Evolutionary conservation across 257 asterid species (phyloP).

Genomic region (Nicotiana tabacum): DNA sequence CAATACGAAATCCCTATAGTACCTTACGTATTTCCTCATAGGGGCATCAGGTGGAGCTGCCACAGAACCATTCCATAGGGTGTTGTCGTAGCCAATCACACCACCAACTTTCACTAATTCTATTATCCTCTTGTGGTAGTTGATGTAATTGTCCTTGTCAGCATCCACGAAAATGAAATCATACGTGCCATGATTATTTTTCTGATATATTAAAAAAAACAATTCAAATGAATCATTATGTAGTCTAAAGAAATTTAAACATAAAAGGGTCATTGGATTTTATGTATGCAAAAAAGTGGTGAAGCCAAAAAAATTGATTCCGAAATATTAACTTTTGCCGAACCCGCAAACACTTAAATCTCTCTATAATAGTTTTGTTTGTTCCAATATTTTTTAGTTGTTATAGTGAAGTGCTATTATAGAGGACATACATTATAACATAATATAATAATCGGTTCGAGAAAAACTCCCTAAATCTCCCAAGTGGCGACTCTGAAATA

Average conservation of each 20-base stretch:
- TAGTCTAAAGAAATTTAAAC: background rate
- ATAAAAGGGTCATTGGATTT: too few relatives aligned
- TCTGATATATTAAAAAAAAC: conserved; percentile 10
- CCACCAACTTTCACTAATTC: conserved; percentile 83
- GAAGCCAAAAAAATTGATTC: too few relatives aligned
- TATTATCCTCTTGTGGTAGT: conserved; percentile 74
- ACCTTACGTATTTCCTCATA: conserved; percentile 67
- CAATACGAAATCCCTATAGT: conserved; percentile 67
- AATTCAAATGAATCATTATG: background rate
- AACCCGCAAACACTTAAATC: too few relatives aligned
- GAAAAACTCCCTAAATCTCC: too few relatives aligned
- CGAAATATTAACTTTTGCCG: too few relatives aligned
- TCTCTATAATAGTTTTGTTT: too few relatives aligned
- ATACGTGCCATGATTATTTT: conserved; percentile 46
- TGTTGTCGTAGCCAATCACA: conserved; percentile 84
- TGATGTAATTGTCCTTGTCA: conserved; percentile 78
- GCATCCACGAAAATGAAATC: conserved; percentile 91
- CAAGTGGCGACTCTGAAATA: too few relatives aligned
- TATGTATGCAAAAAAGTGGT: too few relatives aligned
- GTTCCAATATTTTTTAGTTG: fast-evolving
- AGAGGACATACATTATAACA: too few relatives aligned
- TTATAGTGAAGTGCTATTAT: too few relatives aligned
- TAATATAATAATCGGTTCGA: too few relatives aligned
- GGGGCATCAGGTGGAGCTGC: conserved; percentile 92
- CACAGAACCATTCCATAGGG: conserved; percentile 84